Base-by-base conservation (phyloP, 2,329 filamentous ascomycete species). In the Clonostachys rhizophaga region DNA sequence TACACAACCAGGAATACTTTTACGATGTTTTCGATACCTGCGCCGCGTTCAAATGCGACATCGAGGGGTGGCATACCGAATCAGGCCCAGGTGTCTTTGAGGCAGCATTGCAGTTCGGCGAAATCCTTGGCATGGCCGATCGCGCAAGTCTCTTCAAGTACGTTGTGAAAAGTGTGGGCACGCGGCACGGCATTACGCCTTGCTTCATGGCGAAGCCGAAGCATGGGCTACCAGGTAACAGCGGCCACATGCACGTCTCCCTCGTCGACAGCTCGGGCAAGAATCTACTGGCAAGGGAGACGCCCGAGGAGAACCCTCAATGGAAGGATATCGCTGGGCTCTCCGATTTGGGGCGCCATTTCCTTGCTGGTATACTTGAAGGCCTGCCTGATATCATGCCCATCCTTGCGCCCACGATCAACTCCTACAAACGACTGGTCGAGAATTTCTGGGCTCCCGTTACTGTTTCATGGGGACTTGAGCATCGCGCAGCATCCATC, bases 391-490 rank as follows among this genome's bases (percentile, higher is more conserved):
- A 96, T 60, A 83, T 97, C 55, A 99, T 99, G 94, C 94, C 94
- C 1, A 75, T 97, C 49, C 76, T 99, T 12, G 94, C 92, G 1
- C 94, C 94, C 0, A 99, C 90, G 1, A 81, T 99, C 61, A 99
- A 99, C 76, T 95, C 89, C 51, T 99, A 99, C 76, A 99, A 99
- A 71, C 86, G 94, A 5, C 79, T 99, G 1, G 94, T 99, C 3
- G 94, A 99, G 73, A 97, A 97, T 70, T 97, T 96, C 70, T 99
- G 94, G 94, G 94, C 94, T 0, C 94, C 94, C 0, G 94, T 99
- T 6, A 96, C 92, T 0, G 94, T 97, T 0, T 96, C 90, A 0
- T 99, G 94, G 94, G 94, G 94, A 1, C 72, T 96, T 6, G 94
- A 97, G 68, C 92, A 99, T 65, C 89, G 94, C 51, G 91, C 91